Evolutionary conservation across 2,329 filamentous ascomycete species (phyloP).

Genomic region (Sporothrix globosa): DNA sequence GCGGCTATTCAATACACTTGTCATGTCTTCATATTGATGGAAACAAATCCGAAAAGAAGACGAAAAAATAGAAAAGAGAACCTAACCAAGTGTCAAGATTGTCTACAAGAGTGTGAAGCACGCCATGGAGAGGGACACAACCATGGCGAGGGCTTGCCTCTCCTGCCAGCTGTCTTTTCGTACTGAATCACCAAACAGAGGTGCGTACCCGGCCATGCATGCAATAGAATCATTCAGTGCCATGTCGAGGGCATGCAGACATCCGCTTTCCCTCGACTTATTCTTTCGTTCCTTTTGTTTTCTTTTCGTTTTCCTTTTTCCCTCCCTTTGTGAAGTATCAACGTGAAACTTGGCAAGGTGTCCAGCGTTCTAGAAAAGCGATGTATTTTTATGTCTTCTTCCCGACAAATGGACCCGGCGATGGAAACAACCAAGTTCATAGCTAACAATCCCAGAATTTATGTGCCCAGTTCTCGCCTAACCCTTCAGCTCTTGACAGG

Average conservation of each 20-base stretch:
- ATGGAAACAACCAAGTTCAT: background rate
- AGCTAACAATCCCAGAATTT: background rate
- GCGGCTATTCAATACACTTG: background rate
- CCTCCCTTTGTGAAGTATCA: too few relatives aligned
- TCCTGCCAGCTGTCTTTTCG: slow-evolving; percentile 20
- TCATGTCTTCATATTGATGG: too few relatives aligned
- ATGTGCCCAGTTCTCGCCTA: background rate
- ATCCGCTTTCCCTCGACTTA: background rate
- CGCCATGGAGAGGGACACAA: background rate
- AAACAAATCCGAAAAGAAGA: too few relatives aligned
- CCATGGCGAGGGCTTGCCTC: background rate
- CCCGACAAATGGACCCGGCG: background rate
- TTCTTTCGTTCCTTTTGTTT: background rate
- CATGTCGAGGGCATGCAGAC: background rate
- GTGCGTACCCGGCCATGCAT: slow-evolving; percentile 14
- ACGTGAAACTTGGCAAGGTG: background rate
- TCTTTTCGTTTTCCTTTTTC: too few relatives aligned
- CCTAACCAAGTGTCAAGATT: too few relatives aligned
- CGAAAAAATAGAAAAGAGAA: background rate
- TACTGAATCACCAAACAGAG: background rate
- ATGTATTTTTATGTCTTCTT: slow-evolving; percentile 3
- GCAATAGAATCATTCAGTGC: background rate
- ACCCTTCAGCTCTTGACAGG: background rate
- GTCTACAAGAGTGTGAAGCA: background rate
- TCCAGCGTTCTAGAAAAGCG: slow-evolving; percentile 1